phyloP scores from a whole-genome alignment of 495 filamentous ascomycete genomes.

The Pyrenopolyporus hunteri region DNA sequence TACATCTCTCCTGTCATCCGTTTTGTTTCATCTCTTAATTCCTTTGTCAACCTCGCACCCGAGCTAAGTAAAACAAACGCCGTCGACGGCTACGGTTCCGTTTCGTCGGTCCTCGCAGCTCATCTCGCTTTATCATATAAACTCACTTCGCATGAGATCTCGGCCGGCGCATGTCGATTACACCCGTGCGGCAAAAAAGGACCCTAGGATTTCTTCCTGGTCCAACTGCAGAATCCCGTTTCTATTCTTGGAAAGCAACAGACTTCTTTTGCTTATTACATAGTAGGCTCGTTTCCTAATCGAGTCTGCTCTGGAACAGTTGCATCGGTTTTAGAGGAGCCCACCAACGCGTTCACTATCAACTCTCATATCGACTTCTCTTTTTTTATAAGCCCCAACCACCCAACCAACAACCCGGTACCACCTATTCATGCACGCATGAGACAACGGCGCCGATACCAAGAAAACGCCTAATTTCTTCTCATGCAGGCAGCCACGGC shows the following conservation, averaged over 20 bases:
- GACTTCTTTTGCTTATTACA: constrained; percentile 4
- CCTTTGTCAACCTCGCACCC: constrained; percentile 23
- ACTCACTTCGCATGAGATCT: not conserved
- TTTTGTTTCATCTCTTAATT: constrained; percentile 28
- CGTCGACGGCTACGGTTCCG: constrained; percentile 12
- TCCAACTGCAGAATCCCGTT: constrained; percentile 19
- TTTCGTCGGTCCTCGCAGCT: constrained; percentile 5
- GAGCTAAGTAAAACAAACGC: not conserved
- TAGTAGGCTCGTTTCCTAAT: constrained; percentile 22
- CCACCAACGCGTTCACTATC: constrained; percentile 10
- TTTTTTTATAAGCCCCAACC: not conserved
- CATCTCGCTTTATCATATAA: constrained; percentile 15
- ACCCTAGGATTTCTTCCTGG: constrained; percentile 25
- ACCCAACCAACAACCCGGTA: not conserved
- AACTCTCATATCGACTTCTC: constrained; percentile 5
- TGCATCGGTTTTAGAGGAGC: constrained; percentile 24
- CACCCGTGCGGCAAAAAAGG: constrained; percentile 22
- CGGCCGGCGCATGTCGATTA: constrained; percentile 4
- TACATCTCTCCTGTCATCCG: constrained; percentile 6
- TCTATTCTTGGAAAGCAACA: constrained; percentile 32
- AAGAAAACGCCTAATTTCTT: not conserved
- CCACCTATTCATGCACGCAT: not conserved
- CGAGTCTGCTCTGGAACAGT: constrained; percentile 27
- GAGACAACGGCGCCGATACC: not conserved
- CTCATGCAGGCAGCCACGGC: constrained; percentile 2